phyloP scores from a whole-genome alignment of 495 filamentous ascomycete species.

The Diplogelasinospora grovesii region DNA sequence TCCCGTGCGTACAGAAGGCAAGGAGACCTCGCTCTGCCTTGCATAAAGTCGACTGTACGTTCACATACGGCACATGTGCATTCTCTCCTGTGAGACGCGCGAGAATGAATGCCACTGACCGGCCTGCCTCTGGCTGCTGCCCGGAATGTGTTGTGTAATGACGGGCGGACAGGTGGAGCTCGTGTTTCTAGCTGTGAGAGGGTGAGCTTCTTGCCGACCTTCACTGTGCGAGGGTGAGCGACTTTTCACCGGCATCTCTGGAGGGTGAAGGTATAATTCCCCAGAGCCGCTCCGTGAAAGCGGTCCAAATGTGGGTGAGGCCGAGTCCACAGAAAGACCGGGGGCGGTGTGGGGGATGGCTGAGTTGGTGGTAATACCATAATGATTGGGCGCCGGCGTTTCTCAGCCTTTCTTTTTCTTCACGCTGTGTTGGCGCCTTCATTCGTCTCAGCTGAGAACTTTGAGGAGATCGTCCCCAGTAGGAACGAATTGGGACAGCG shows the following conservation, averaged over 20 bases:
- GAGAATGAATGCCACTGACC: neutral
- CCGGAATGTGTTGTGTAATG: slow-evolving; percentile 5
- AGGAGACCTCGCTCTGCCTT: slow-evolving; percentile 4
- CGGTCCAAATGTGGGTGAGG: slow-evolving; percentile 12
- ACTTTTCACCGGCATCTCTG: slow-evolving; percentile 2
- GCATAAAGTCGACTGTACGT: slow-evolving; percentile 2
- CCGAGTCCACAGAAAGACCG: slow-evolving; percentile 10
- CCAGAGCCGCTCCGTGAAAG: slow-evolving; percentile 4
- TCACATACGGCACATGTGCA: slow-evolving; percentile 1
- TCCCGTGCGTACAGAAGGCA: too few relatives aligned
- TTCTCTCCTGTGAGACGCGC: neutral
- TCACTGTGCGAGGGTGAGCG: slow-evolving; percentile 9
- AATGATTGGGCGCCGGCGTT: too few relatives aligned
- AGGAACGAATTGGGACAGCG: too few relatives aligned
- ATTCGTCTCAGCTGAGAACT: too few relatives aligned
- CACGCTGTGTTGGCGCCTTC: too few relatives aligned
- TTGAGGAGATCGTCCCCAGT: too few relatives aligned
- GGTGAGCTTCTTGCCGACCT: slow-evolving; percentile 1
- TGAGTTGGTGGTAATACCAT: too few relatives aligned
- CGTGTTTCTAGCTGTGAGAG: slow-evolving; percentile 8
- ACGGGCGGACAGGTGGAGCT: slow-evolving; percentile 8
- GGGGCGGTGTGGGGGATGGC: slow-evolving; percentile 30
- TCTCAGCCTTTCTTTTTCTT: too few relatives aligned
- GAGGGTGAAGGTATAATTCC: slow-evolving; percentile 15
- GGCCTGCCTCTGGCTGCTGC: neutral